A percentile compares a stretch with the other conserved stretches of the same genome.
Evolutionary conservation across 106 monocot genomes (phyloP).

Genomic region (Xerophyta viscosa): DNA sequence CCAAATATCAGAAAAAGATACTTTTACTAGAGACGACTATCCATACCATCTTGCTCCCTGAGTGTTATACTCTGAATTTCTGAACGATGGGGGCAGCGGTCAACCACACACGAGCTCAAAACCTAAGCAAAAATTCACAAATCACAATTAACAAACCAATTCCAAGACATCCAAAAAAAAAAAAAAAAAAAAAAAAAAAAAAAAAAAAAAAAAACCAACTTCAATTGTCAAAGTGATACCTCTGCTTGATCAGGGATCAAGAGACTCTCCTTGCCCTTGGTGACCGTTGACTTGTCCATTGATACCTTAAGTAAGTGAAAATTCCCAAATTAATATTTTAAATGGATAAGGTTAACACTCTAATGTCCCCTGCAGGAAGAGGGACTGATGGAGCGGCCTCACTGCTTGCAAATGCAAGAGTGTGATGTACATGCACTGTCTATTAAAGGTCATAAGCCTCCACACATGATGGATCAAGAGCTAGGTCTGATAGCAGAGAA

Average conservation of each 20-base stretch:
- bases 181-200: too few species aligned
- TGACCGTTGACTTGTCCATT: conserved; percentile 35
- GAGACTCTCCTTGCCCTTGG: conserved; percentile 78
- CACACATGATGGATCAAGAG: too few species aligned
- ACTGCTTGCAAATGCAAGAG: too few species aligned
- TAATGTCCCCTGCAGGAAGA: neutral
- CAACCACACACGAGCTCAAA: conserved; percentile 40
- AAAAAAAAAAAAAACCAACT: too few species aligned
- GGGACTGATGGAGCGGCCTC: too few species aligned
- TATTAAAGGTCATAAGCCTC: too few species aligned
- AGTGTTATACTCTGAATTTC: conserved; percentile 79
- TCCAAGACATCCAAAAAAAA: too few species aligned
- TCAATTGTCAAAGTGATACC: too few species aligned
- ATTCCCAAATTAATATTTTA: neutral
- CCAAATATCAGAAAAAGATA: too few species aligned
- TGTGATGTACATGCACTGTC: too few species aligned
- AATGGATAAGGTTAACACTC: neutral
- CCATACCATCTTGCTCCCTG: conserved; percentile 42
- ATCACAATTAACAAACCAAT: neutral
- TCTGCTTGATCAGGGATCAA: conserved; percentile 59
- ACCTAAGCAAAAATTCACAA: conserved; percentile 34
- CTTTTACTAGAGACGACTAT: too few species aligned
- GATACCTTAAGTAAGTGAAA: conserved; percentile 37
- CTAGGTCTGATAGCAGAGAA: too few species aligned
- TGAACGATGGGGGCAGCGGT: conserved; percentile 87